phyloP scores from a whole-genome alignment of 2,329 filamentous ascomycete genomes.

The Cercospora brassicicola region DNA sequence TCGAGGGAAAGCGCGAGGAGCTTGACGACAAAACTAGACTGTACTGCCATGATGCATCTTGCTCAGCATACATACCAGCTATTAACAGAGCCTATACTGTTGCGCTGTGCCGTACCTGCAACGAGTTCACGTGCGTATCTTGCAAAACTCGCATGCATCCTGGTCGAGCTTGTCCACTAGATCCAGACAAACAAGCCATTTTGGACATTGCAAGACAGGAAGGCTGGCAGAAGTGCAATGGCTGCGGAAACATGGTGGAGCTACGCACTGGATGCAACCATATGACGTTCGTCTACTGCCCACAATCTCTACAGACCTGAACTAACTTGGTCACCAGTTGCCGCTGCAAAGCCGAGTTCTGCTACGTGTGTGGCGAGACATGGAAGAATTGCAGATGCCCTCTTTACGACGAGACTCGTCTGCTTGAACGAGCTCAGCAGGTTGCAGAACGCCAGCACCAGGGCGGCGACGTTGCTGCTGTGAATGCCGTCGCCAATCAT shows the following conservation, averaged over 20 bases:
- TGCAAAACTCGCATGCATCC: too few species aligned
- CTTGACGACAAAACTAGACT: constrained; percentile 14
- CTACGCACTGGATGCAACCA: constrained; percentile 17
- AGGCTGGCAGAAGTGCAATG: constrained; percentile 17
- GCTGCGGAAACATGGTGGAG: constrained; percentile 13
- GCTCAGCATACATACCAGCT: constrained; percentile 16
- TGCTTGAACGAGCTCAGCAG: constrained; percentile 5
- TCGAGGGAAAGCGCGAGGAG: constrained; percentile 16
- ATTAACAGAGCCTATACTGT: too few species aligned
- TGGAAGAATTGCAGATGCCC: constrained; percentile 10
- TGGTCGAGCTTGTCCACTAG: too few species aligned
- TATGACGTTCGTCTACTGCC: constrained; percentile 13
- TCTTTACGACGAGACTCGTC: constrained; percentile 4
- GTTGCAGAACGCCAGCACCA: not conserved
- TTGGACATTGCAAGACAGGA: not conserved
- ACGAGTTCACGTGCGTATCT: too few species aligned
- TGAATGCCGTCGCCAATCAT: not conserved
- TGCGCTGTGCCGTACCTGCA: too few species aligned
- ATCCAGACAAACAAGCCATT: too few species aligned
- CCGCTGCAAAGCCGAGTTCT: constrained; percentile 17
- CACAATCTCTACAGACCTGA: not conserved
- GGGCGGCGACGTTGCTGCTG: not conserved
- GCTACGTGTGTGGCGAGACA: constrained; percentile 15
- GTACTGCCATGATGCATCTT: constrained; percentile 19
- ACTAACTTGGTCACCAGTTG: not conserved